A percentile compares a stretch with the other conserved stretches of the same genome.
Evolutionary conservation across 106 monocot genomes (phyloP).

Genomic region (Dendrobium chrysotoxum): DNA sequence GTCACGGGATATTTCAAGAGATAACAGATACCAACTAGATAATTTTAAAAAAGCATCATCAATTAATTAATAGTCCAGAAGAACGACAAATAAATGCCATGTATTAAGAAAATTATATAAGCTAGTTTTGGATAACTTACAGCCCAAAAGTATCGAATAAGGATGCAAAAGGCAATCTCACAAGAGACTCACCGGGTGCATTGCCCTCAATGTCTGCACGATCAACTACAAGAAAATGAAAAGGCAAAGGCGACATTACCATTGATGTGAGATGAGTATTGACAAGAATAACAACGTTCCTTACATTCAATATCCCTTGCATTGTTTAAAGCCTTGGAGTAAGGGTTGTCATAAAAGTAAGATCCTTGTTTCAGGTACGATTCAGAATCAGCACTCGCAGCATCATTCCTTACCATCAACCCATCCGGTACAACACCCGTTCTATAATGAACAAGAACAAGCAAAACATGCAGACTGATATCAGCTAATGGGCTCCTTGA

Average conservation of each 20-base stretch:
- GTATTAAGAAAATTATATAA: background rate
- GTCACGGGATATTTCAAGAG: background rate
- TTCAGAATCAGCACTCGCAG: conserved; percentile 24
- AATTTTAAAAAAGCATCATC: background rate
- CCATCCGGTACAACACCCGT: conserved; percentile 36
- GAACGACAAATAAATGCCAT: background rate
- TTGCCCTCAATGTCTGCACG: conserved; percentile 84
- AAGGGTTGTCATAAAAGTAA: conserved; percentile 67
- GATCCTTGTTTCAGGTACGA: conserved; percentile 39
- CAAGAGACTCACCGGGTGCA: conserved; percentile 58
- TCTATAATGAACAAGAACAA: conserved; percentile 83
- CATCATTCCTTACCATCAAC: conserved; percentile 14
- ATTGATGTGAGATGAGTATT: background rate
- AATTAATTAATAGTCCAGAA: background rate
- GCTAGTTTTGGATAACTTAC: conserved; percentile 36
- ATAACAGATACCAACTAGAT: background rate
- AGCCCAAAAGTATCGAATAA: conserved; percentile 87
- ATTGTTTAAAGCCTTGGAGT: conserved; percentile 71
- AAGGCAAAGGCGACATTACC: conserved; percentile 3
- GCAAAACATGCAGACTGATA: conserved; percentile 75
- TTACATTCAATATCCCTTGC: conserved; percentile 80
- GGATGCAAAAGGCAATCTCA: conserved; percentile 92
- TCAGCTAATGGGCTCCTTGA: conserved; percentile 61
- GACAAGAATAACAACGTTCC: conserved; percentile 10
- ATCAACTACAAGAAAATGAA: conserved; percentile 59